Conservation (phyloP, 352 stramenopile species). For the Phytopythium ostracodes region DNA sequence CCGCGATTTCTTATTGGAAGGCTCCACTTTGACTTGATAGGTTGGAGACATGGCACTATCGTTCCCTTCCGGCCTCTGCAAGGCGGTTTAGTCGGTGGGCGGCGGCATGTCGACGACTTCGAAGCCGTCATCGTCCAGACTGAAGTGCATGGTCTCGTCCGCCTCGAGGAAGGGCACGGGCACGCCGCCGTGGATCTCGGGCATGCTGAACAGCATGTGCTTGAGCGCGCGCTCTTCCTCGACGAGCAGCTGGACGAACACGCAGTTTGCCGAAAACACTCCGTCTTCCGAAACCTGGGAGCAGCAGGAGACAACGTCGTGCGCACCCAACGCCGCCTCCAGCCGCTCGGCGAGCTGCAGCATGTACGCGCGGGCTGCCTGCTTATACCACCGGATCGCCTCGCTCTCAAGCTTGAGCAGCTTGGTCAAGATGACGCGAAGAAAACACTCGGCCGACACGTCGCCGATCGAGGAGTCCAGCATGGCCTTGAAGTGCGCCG, state of each 20-base stretch:
- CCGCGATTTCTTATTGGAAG: not conserved
- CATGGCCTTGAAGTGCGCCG: constrained; percentile 35
- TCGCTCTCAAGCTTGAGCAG: constrained; percentile 65
- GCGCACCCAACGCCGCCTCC: constrained; percentile 30
- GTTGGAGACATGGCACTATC: no score
- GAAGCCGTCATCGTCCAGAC: constrained; percentile 78
- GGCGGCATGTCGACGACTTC: constrained; percentile 47
- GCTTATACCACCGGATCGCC: constrained; percentile 70
- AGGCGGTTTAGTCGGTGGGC: constrained; percentile 7
- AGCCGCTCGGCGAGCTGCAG: constrained; percentile 53
- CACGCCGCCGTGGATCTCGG: constrained; percentile 69
- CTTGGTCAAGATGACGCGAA: constrained; percentile 55
- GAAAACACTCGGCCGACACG: constrained; percentile 28
- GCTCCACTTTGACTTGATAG: no score
- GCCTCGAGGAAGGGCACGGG: constrained; percentile 63
- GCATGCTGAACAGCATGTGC: constrained; percentile 64
- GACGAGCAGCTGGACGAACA: constrained; percentile 42
- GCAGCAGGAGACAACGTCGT: constrained; percentile 52
- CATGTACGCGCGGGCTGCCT: constrained; percentile 63
- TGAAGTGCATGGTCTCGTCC: constrained; percentile 69
- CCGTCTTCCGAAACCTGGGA: constrained; percentile 13
- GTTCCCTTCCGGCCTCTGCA: no score
- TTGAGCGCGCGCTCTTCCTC: constrained; percentile 48
- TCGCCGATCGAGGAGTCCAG: constrained; percentile 47
- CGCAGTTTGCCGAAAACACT: constrained; percentile 20